Base-by-base conservation (phyloP, 768 basidiomycete genomes). In the Russula brevipes region DNA sequence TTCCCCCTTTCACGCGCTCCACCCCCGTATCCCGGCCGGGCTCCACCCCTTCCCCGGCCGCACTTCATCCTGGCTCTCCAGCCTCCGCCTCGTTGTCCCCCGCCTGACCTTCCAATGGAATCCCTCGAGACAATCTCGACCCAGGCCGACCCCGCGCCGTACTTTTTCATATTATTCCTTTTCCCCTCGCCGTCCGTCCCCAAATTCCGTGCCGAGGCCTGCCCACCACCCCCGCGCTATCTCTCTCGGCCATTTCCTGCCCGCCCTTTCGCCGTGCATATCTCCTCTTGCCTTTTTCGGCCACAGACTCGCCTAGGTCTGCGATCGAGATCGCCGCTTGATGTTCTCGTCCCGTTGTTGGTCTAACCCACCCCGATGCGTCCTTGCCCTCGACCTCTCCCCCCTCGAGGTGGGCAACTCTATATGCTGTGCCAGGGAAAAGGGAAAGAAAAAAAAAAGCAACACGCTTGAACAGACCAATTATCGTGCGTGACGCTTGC, bases 71-170 rank as follows among this genome's bases (percentile, higher is more conserved):
- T 36, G 31, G 44, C 42, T 58, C 57, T 30, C 56, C 50, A 30
- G 17, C 53, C 53, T 35, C 47, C 38, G 52, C 61, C 57, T 66
- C 65, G 61, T 53, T 63, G 57, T 58, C 57, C 65, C 24, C 65
- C 62, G 64, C 62, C 61, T 66, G 62, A 64, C 63, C 63, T 64
- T 63, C 64, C 61, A 24, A 65, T 63, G n/a, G 64, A 63, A 65
- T 57, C 11, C 42, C 9, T 44, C 10, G n/a, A 5, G n/a, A 5
- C 9, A 41, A 46, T 35, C 44, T 53, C 61, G 17, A 39, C 36
- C n/a, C 24, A 24, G 24, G 24, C 24, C 24, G 24, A 24, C 45
- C 47, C 33, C 17, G 41, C 12, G 12, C 55, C 53, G 50, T 55
- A 50, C 62, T 63, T 44, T 44, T 57, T 63, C 56, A 66, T 62